These are phyloP conservation scores for Cucurbita ficifolia DNA, from an alignment of 306 rosid species.

Conservation along the genomic window DNA sequence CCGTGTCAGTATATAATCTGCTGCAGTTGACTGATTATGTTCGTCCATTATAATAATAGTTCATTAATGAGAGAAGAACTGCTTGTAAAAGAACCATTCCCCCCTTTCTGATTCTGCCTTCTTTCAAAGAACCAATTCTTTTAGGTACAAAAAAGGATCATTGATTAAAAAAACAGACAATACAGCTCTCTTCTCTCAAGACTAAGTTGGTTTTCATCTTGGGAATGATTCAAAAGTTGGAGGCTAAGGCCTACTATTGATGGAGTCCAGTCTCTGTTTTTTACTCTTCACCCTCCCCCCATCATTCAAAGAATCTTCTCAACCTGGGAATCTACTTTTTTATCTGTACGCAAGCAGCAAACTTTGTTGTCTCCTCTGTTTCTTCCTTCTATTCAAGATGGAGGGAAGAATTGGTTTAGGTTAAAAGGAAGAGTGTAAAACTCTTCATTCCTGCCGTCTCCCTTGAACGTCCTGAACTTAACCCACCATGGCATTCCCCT, in stretches of 20 bases:
- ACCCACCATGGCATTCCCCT: constrained; percentile 99
- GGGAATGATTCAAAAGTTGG: constrained; percentile 4
- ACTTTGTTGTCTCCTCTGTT: background rate
- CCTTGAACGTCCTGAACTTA: constrained; percentile 73
- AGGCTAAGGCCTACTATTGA: constrained; percentile 6
- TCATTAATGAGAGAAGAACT: background rate
- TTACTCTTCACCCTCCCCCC: constrained; percentile 12
- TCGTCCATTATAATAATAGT: background rate
- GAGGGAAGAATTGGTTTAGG: constrained; percentile 92
- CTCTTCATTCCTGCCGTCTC: constrained; percentile 83
- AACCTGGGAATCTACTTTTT: constrained; percentile 38
- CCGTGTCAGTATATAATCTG: background rate
- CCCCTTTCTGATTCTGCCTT: too few relatives aligned
- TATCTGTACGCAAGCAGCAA: background rate
- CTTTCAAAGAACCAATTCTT: background rate
- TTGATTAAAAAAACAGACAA: background rate
- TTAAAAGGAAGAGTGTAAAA: constrained; percentile 97
- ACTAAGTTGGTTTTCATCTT: constrained; percentile 1
- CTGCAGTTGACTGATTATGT: background rate
- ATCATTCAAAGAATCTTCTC: constrained; percentile 12
- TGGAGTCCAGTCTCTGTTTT: background rate
- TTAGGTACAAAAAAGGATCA: background rate
- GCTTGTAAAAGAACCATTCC: background rate
- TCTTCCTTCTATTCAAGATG: constrained; percentile 29
- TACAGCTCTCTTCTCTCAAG: background rate